Base-by-base conservation (phyloP, 352 stramenopile genomes). In the Phytophthora pluvialis region DNA sequence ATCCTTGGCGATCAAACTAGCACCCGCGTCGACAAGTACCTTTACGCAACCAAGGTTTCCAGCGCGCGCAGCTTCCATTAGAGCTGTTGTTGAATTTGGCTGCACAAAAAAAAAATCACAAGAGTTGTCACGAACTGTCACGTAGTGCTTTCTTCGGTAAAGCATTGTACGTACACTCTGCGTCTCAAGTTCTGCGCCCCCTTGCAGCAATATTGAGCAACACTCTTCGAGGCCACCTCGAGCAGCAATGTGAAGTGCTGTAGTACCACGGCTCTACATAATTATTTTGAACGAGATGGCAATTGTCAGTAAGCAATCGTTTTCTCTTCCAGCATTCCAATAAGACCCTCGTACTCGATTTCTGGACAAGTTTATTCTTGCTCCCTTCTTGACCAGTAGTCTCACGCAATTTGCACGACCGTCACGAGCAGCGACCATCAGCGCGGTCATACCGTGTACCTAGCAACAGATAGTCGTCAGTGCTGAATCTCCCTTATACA, bases 11-110 rank as follows among this genome's bases (percentile, higher is more conserved):
- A 80, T 65, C 12, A 94, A 63, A 54, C 72, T 92, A 11, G 87
- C 79, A 33, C 87, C 87, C 29, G 81, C 80, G 16, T 91, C 61
- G 4, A 86, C 82, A 36, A 95, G 70, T 2, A 91, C 33, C 35
- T 83, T 89, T 5, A 95, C 86, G 62, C 83, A 92, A 0, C 80
- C 81, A 5, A 94, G 72, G 47, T 94, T 92, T 31, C 85, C 87
- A 10, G 85, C 87, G 29, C 87, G 85, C 25, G 87, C 87, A 47
- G 87, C 87, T 81, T 95, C 87, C 87, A 95, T 95, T 32, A 95
- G 57, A 13, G 87, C 87, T n/a, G 87, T 95, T 16, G 87, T 95
- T 18, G 82, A 91, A 60, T 94, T 95, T 9, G 87, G 83, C 85
- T 95, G 51, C 1, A 18, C 25, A 25, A 70, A 60, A 5, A 0